Evolutionary conservation across 2,329 filamentous ascomycete species (phyloP).

Genomic region (Didymella sp.): DNA sequence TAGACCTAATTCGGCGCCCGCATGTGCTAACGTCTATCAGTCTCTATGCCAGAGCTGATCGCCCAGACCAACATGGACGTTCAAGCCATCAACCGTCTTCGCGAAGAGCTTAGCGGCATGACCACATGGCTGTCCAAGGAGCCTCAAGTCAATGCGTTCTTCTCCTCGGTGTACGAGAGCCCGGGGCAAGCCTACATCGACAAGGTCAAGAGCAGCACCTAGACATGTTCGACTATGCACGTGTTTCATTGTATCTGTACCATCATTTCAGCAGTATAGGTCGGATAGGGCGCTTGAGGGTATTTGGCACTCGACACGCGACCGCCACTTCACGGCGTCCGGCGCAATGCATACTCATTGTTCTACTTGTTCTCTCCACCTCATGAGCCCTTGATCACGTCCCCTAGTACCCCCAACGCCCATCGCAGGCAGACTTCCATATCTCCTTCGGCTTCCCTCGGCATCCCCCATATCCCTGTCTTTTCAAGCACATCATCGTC

Average conservation of each 20-base stretch:
- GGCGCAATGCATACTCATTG: slow-evolving; percentile 10
- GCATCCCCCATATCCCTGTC: slow-evolving; percentile 49
- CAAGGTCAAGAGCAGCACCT: slow-evolving; percentile 59
- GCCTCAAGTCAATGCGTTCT: slow-evolving; percentile 74
- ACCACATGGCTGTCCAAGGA: slow-evolving; percentile 79
- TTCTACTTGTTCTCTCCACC: background rate
- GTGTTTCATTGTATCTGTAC: slow-evolving; percentile 17
- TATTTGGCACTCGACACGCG: background rate
- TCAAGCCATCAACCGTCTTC: slow-evolving; percentile 84
- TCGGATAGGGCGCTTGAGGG: slow-evolving; percentile 10
- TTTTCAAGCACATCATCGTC: slow-evolving; percentile 51
- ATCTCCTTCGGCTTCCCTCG: slow-evolving; percentile 43
- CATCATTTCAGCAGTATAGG: slow-evolving; percentile 25
- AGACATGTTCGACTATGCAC: slow-evolving; percentile 6
- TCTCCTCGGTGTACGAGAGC: slow-evolving; percentile 77
- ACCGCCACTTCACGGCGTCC: slow-evolving; percentile 6
- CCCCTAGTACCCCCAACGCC: slow-evolving; percentile 37
- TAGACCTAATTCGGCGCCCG: background rate
- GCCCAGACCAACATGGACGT: slow-evolving; percentile 98
- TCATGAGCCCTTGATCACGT: slow-evolving; percentile 27
- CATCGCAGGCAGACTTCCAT: slow-evolving; percentile 45
- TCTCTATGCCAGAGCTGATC: slow-evolving; percentile 88
- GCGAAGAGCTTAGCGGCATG: slow-evolving; percentile 87
- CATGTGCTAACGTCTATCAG: slow-evolving; percentile 54
- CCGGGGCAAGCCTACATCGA: slow-evolving; percentile 75